Evolutionary conservation across 2,329 filamentous ascomycete species (phyloP).

Genomic region (Helotiales sp.): DNA sequence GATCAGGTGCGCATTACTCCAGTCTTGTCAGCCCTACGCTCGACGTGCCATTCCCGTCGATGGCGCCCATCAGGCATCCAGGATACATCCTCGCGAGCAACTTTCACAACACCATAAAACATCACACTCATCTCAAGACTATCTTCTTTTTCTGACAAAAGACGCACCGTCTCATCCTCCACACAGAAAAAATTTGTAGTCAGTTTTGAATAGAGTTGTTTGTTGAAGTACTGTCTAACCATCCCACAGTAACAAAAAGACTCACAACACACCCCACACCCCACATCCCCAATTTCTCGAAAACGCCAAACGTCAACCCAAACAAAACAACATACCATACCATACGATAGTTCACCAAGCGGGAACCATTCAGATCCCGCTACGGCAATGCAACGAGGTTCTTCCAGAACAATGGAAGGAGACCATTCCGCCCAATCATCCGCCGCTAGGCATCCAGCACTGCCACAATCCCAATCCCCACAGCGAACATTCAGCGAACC

Average conservation of each 20-base stretch:
- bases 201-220: background rate
- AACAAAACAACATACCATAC: conserved; percentile 6
- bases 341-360: conserved; percentile 13
- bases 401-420: conserved; percentile 14
- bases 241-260: background rate
- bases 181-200: background rate
- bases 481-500: conserved; percentile 15
- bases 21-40: conserved; percentile 22
- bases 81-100: background rate
- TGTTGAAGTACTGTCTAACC: background rate
- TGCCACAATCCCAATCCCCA: conserved; percentile 18
- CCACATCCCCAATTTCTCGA: background rate
- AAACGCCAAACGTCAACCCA: background rate
- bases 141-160: background rate
- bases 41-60: conserved; percentile 3
- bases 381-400: conserved; percentile 9
- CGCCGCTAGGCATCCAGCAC: conserved; percentile 7
- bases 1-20: conserved; percentile 14
- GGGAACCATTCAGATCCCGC: conserved; percentile 9
- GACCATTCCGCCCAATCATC: conserved; percentile 11
- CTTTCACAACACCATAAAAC: conserved; percentile 11
- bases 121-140: conserved; percentile 7
- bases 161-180: background rate
- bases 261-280: background rate
- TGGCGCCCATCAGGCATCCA: conserved; percentile 7